Percentiles rank a stretch among this genome's conserved stretches.
These are phyloP conservation scores for Oryza coarctata DNA, from an alignment of 176 grass and related monocot genomes.

Conservation along the genomic window DNA sequence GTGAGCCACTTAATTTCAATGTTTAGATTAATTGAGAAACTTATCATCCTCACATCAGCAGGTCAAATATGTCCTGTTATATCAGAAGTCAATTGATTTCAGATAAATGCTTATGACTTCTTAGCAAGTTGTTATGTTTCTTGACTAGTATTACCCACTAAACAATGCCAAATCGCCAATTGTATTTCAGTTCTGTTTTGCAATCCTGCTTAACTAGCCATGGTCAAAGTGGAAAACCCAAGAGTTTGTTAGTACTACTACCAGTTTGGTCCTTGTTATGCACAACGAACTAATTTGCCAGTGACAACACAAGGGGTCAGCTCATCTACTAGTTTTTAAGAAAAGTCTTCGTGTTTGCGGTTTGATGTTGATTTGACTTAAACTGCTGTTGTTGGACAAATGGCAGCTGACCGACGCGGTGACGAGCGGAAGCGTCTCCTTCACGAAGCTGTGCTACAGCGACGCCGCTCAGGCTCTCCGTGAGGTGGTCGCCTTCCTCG, in stretches of 20 bases:
- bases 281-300: not conserved
- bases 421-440: conserved; percentile 37
- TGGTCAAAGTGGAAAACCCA: conserved; percentile 21
- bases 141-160: conserved; percentile 21
- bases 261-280: conserved; percentile 20
- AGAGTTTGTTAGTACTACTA: too few species aligned
- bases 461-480: conserved; percentile 46
- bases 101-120: conserved; percentile 2
- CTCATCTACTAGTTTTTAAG: not conserved
- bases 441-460: conserved; percentile 55
- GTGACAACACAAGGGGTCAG: not conserved
- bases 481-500: conserved; percentile 53
- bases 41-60: conserved; percentile 14
- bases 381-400: conserved; percentile 31
- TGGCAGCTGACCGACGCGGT: conserved; percentile 59
- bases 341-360: not conserved
- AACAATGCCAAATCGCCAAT: not conserved
- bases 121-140: conserved; percentile 12
- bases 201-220: not conserved
- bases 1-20: not conserved
- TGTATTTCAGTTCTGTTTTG: not conserved
- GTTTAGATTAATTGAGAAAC: not conserved
- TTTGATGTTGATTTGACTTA: conserved; percentile 31
- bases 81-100: conserved; percentile 5
- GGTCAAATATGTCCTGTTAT: conserved; percentile 17